phyloP scores from a whole-genome alignment of 2,329 filamentous ascomycete species.

The Colletotrichum australisinense region DNA sequence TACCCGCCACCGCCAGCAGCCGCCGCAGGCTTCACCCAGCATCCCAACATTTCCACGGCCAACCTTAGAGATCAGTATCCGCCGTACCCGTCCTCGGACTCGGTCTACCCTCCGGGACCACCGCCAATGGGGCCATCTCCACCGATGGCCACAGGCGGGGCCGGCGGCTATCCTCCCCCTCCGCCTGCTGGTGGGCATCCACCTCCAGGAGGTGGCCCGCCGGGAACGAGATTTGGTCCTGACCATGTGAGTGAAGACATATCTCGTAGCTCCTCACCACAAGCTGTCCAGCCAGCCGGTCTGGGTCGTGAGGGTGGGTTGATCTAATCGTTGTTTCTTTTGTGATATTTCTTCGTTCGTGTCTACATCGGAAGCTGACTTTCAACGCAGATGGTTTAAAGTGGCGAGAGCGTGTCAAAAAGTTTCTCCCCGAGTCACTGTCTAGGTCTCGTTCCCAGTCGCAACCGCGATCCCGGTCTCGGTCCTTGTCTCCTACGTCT shows the following conservation, averaged over 20 bases:
- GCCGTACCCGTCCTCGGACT: constrained; percentile 50
- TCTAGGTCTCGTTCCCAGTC: constrained; percentile 21
- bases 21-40: constrained; percentile 48
- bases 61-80: constrained; percentile 48
- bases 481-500: constrained; percentile 21
- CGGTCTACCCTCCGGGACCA: constrained; percentile 54
- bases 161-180: constrained; percentile 43
- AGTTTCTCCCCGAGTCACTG: constrained; percentile 17
- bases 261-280: constrained; percentile 36
- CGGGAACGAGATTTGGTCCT: constrained; percentile 45
- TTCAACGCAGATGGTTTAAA: constrained; percentile 45
- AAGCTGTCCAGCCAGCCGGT: constrained; percentile 33
- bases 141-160: constrained; percentile 37
- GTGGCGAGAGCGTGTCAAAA: constrained; percentile 24
- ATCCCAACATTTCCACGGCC: constrained; percentile 48
- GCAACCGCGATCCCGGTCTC: constrained; percentile 19
- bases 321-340: constrained; percentile 36
- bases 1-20: constrained; percentile 50
- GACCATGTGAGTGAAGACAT: constrained; percentile 57
- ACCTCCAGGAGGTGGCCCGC: constrained; percentile 30
- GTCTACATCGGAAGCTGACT: constrained; percentile 5
- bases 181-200: constrained; percentile 39
- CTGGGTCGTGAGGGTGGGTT: constrained; percentile 38
- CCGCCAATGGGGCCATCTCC: constrained; percentile 46
- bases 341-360: neutral